Evolutionary conservation across 2,329 filamentous ascomycete species (phyloP).

Genomic region (Alternaria brassicicola): DNA sequence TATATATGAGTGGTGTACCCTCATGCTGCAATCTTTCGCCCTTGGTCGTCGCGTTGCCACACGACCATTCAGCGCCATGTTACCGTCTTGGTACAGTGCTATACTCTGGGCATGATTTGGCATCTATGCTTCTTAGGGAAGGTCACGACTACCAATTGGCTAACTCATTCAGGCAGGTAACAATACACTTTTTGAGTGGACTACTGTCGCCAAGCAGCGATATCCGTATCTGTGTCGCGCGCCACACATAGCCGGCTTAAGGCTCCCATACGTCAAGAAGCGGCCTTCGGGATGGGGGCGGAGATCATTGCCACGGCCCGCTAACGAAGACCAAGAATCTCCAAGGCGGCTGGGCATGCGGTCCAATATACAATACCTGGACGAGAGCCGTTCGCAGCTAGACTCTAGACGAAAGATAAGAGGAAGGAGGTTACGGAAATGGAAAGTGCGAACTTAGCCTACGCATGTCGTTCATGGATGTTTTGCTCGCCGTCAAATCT

Average conservation of each 20-base stretch:
- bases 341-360: background rate
- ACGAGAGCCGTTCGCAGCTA: background rate
- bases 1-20: constrained; percentile 20
- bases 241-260: background rate
- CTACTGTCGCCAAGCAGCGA: constrained; percentile 5
- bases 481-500: constrained; percentile 2
- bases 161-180: constrained; percentile 17
- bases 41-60: constrained; percentile 1
- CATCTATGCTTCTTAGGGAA: constrained; percentile 20
- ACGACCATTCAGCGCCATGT: constrained; percentile 1
- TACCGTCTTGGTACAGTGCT: constrained; percentile 15
- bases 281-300: background rate
- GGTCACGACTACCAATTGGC: constrained; percentile 4
- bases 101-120: constrained; percentile 17
- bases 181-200: background rate
- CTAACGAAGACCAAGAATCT: constrained; percentile 1
- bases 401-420: constrained; percentile 4
- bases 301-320: constrained; percentile 1
- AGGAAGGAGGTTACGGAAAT: background rate
- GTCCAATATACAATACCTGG: background rate
- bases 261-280: background rate
- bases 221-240: background rate
- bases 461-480: background rate
- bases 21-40: background rate
- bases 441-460: constrained; percentile 8